Evolutionary conservation across 2,329 filamentous ascomycete species (phyloP).

Genomic region (Dactylonectria estremocensis): DNA sequence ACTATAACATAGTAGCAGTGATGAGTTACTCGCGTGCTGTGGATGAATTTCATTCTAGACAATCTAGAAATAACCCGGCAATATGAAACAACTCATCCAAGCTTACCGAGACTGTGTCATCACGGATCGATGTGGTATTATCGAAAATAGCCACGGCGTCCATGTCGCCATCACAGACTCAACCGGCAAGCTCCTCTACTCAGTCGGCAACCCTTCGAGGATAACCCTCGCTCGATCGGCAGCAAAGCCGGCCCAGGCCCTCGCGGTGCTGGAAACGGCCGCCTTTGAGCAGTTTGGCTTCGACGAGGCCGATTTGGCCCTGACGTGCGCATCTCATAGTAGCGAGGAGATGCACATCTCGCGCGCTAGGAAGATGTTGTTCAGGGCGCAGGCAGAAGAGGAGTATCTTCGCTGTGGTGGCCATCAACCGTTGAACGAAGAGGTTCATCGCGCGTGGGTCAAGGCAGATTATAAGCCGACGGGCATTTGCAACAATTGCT

Average conservation of each 20-base stretch:
- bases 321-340: slow-evolving; percentile 65
- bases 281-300: slow-evolving; percentile 55
- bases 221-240: slow-evolving; percentile 62
- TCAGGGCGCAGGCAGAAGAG: slow-evolving; percentile 52
- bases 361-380: slow-evolving; percentile 57
- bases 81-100: slow-evolving; percentile 36
- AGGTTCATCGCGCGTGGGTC: slow-evolving; percentile 58
- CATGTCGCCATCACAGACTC: slow-evolving; percentile 60
- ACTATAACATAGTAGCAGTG: too few relatives aligned
- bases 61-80: background rate
- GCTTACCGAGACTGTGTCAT: slow-evolving; percentile 50
- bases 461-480: slow-evolving; percentile 55
- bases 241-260: slow-evolving; percentile 62
- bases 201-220: slow-evolving; percentile 58
- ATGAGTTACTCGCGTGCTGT: too few relatives aligned
- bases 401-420: slow-evolving; percentile 60
- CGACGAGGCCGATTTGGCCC: slow-evolving; percentile 59
- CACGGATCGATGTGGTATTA: slow-evolving; percentile 56
- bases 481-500: slow-evolving; percentile 61
- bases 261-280: slow-evolving; percentile 61
- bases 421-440: slow-evolving; percentile 54
- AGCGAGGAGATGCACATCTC: slow-evolving; percentile 59
- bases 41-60: too few relatives aligned
- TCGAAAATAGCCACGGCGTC: slow-evolving; percentile 62
- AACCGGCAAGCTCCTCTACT: slow-evolving; percentile 55